Evolutionary conservation across 805 yeast species (phyloP), one percentile per base, ranked within the genome.

Genomic region (Candida krabiensis): DNA sequence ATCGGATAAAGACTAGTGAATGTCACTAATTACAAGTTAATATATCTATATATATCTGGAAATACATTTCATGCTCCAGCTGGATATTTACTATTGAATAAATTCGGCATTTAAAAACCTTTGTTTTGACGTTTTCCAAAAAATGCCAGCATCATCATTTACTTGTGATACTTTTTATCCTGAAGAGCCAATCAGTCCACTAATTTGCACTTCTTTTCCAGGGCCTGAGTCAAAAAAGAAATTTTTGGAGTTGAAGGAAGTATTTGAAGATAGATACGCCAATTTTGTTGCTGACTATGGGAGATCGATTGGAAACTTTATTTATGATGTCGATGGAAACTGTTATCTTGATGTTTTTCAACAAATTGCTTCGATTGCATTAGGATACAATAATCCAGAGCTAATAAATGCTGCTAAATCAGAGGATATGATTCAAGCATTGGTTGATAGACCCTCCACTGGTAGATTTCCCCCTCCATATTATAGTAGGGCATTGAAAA

Each of bases 351-450:
- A 85, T 59, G 79, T 79, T 26, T 85, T 84, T 55, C 84, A 86
- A 28, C 95, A 85, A 69, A 83, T 85, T 53, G 85, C 95, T 9
- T 84, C 93, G 11, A 84, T 85, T 47, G 81, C 91, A n/a, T 71
- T 85, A 44, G 95, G 95, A 33, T 85, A 85, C 75, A 85, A 86
- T 69, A 81, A 85, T 67, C 93, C 93, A 14, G 82, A 75, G 26
- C 69, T 85, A 48, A 69, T 74, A 35, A 75, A 77, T 63, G 77
- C 77, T 33, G 90, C 91, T 33, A 70, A 69, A 56, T 73, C 85
- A 26, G 81, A 75, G 38, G 80, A 74, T 53, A 79, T 80, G 83
- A 64, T 79, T 46, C 73, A 77, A 58, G 86, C 90, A 16, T 62
- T 86, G 37, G 79, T 84, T 46, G 83, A 85, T 66, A 76, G 95